These are phyloP conservation scores for Coemansia sp. DNA, from an alignment of 192 early-diverging fungal species.

Conservation along the genomic window DNA sequence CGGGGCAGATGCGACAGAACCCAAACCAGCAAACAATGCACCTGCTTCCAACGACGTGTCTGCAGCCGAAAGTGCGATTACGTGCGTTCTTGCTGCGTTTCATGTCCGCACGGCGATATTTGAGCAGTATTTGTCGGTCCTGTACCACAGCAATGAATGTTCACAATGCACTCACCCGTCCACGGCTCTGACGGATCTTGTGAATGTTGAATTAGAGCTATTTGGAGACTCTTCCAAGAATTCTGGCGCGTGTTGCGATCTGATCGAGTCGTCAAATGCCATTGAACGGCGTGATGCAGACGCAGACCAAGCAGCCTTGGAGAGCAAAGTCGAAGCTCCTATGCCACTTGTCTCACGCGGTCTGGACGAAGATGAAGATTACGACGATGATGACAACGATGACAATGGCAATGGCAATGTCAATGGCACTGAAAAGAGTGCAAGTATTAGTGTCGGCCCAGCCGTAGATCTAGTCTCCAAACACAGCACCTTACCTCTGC, in stretches of 20 bases:
- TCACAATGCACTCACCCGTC: slow-evolving; percentile 21
- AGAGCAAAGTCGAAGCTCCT: not conserved
- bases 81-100: slow-evolving; percentile 59
- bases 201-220: slow-evolving; percentile 3
- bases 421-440: not conserved
- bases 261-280: too few species aligned
- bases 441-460: not conserved
- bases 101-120: slow-evolving; percentile 73
- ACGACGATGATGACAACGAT: slow-evolving; percentile 34
- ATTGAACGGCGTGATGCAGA: not conserved
- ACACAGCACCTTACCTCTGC: not conserved
- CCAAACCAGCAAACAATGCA: not conserved
- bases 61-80: slow-evolving; percentile 35
- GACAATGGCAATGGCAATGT: slow-evolving; percentile 6
- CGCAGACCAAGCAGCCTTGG: not conserved
- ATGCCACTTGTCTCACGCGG: slow-evolving; percentile 20
- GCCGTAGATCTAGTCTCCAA: not conserved
- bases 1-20: not conserved
- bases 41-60: slow-evolving; percentile 7
- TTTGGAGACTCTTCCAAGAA: not conserved
- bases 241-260: not conserved
- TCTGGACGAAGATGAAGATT: slow-evolving; percentile 53
- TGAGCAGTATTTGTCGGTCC: slow-evolving; percentile 68
- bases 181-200: slow-evolving; percentile 14
- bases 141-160: slow-evolving; percentile 57